Conservation (phyloP, 169 alveolate species). For the Cryptosporidium sp. region DNA sequence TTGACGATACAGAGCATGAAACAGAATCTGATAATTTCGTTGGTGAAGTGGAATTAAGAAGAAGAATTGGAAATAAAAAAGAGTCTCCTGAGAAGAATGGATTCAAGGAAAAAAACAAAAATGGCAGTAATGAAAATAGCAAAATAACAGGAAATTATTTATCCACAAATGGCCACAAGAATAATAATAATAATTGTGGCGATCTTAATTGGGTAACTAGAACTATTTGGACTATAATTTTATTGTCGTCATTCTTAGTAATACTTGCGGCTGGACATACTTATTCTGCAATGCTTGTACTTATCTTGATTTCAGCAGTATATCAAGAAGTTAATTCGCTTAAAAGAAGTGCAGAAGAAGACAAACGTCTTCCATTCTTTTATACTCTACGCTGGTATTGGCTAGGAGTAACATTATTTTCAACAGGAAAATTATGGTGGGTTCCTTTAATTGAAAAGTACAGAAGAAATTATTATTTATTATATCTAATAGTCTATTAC, state of each 20-base stretch:
- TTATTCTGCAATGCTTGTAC: constrained; percentile 88
- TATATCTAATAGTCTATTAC: constrained; percentile 83
- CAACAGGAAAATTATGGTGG: constrained; percentile 78
- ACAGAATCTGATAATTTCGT: constrained; percentile 61
- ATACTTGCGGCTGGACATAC: constrained; percentile 91
- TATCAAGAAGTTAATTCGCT: constrained; percentile 83
- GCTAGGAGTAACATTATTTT: constrained; percentile 79
- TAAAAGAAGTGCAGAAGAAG: constrained; percentile 83
- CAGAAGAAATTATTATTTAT: constrained; percentile 70
- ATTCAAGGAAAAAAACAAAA: neutral
- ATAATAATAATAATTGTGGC: neutral
- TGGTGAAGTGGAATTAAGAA: constrained; percentile 16
- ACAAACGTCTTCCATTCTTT: constrained; percentile 81
- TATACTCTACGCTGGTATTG: constrained; percentile 85
- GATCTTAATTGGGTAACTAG: constrained; percentile 77
- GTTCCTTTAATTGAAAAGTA: constrained; percentile 75
- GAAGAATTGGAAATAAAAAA: constrained; percentile 1
- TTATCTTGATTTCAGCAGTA: constrained; percentile 78
- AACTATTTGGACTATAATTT: constrained; percentile 85
- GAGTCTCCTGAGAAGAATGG: neutral
- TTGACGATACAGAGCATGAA: constrained; percentile 66
- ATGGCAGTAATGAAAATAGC: neutral
- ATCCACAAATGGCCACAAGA: neutral
- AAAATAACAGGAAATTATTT: neutral
- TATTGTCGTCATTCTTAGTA: constrained; percentile 81